These are phyloP conservation scores for Ricinus communis DNA, from an alignment of 345 rosid genomes.

Conservation along the genomic window DNA sequence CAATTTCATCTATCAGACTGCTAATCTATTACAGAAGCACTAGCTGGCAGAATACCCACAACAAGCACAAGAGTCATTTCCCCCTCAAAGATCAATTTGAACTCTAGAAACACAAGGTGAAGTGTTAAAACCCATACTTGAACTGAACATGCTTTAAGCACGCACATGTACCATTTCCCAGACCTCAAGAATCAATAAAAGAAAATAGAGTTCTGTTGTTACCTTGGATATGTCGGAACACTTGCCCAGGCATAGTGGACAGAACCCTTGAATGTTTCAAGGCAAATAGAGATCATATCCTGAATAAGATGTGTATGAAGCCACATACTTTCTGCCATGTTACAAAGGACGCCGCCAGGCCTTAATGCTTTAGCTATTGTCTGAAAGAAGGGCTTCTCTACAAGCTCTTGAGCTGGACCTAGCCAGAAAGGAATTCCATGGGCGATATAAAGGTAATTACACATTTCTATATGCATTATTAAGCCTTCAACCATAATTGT, in stretches of 20 bases:
- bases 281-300: conserved; percentile 73
- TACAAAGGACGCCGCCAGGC: conserved; percentile 95
- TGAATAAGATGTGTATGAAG: conserved; percentile 94
- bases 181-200: not conserved
- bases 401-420: conserved; percentile 97
- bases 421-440: conserved; percentile 12
- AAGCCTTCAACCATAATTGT: not conserved
- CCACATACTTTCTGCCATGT: conserved; percentile 99
- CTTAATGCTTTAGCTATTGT: conserved; percentile 69
- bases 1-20: not conserved
- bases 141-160: not conserved
- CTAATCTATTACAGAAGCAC: too few species aligned
- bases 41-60: not conserved
- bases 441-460: too few species aligned
- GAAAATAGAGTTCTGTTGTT: not conserved
- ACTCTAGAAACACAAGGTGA: not conserved
- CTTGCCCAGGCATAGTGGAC: conserved; percentile 95
- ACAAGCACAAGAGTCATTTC: not conserved
- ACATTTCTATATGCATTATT: not conserved
- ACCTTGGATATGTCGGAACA: conserved; percentile 99
- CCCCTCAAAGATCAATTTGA: not conserved
- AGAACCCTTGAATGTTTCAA: conserved; percentile 74
- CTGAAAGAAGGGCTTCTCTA: conserved; percentile 93
- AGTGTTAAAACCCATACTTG: not conserved
- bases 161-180: not conserved